Evolutionary conservation across 306 rosid species (phyloP).

Genomic region (Rubus idaeus): DNA sequence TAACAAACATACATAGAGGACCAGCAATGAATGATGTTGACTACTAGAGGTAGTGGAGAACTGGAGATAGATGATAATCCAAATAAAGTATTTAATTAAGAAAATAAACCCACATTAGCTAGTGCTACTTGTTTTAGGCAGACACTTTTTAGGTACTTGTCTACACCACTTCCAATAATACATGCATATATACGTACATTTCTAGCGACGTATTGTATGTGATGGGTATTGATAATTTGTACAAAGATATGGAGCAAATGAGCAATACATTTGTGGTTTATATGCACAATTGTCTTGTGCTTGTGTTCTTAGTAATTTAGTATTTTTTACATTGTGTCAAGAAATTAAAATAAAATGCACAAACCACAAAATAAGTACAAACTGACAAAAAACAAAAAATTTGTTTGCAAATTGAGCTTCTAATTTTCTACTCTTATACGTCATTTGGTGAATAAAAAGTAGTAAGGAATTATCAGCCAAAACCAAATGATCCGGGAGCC

Average conservation of each 20-base stretch:
- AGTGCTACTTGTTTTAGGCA: not conserved
- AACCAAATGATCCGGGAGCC: no score
- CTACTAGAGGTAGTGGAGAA: slow-evolving; percentile 12
- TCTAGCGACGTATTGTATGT: not conserved
- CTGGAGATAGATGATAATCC: slow-evolving; percentile 18
- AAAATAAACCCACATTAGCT: not conserved
- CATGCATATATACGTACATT: not conserved
- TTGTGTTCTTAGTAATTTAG: no score
- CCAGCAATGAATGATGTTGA: slow-evolving; percentile 18
- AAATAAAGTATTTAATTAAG: not conserved
- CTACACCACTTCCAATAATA: not conserved
- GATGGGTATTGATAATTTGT: not conserved
- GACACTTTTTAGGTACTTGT: slow-evolving; percentile 7
- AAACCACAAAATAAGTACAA: no score
- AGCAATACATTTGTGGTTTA: not conserved
- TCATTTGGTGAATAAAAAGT: no score
- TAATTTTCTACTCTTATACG: no score
- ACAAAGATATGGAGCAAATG: not conserved
- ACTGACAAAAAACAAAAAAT: no score
- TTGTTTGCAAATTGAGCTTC: no score
- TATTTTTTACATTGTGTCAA: no score
- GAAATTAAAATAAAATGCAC: no score
- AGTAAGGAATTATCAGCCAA: no score
- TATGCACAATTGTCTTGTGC: no score
- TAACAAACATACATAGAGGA: slow-evolving; percentile 5